These are phyloP conservation scores for Didymosphaeria variabile DNA, from an alignment of 2,329 filamentous ascomycete genomes.

Conservation along the genomic window DNA sequence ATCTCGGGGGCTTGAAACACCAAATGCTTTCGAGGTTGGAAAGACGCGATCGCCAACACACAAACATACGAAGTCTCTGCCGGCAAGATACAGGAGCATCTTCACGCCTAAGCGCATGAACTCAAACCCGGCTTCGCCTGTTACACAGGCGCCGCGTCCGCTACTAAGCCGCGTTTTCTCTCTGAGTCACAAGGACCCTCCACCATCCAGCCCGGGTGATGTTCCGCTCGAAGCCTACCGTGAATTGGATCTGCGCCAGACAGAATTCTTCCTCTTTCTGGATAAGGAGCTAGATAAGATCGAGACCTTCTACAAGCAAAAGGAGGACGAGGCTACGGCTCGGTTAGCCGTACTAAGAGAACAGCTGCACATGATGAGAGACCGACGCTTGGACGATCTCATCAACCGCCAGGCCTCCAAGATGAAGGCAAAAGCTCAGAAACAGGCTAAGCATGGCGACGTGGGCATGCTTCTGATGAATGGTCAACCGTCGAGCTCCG, in stretches of 20 bases:
- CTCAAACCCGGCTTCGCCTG: slow-evolving; percentile 43
- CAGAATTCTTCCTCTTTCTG: slow-evolving; percentile 88
- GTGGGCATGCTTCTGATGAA: slow-evolving; percentile 24
- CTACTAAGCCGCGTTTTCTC: slow-evolving; percentile 54
- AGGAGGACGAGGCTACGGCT: slow-evolving; percentile 83
- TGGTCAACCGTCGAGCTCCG: slow-evolving; percentile 31
- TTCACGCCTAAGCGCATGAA: slow-evolving; percentile 54
- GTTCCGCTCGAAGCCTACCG: slow-evolving; percentile 65
- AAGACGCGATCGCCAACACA: slow-evolving; percentile 48
- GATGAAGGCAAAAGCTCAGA: slow-evolving; percentile 36
- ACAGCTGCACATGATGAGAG: slow-evolving; percentile 93
- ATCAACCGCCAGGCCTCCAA: slow-evolving; percentile 59
- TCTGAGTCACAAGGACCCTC: slow-evolving; percentile 48
- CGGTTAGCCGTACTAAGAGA: slow-evolving; percentile 76
- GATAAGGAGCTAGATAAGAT: slow-evolving; percentile 90
- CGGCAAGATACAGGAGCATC: slow-evolving; percentile 45
- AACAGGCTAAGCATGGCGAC: slow-evolving; percentile 27
- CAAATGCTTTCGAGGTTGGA: slow-evolving; percentile 56
- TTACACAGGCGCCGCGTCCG: slow-evolving; percentile 41
- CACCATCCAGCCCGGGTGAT: slow-evolving; percentile 53
- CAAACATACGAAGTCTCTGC: slow-evolving; percentile 41
- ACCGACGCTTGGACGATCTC: slow-evolving; percentile 77
- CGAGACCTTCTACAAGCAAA: slow-evolving; percentile 85
- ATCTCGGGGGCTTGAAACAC: slow-evolving; percentile 22
- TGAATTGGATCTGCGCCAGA: slow-evolving; percentile 75